Percentiles rank a stretch among this genome's conserved stretches.
These are phyloP conservation scores for Funneliformis geosporum DNA, from an alignment of 192 early-diverging fungal species.

Conservation along the genomic window DNA sequence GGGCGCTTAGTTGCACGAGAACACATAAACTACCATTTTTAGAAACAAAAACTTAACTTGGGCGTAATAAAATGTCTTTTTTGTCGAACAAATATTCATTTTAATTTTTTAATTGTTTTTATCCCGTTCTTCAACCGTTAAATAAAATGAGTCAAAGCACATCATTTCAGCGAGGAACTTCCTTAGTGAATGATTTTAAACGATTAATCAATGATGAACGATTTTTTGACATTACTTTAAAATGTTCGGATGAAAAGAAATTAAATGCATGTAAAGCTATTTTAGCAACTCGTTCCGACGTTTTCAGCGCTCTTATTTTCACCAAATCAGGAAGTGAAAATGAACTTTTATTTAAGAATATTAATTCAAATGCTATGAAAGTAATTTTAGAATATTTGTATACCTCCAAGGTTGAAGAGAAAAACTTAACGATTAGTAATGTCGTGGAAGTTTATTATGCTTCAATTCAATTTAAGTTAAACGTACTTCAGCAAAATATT, in stretches of 20 bases:
- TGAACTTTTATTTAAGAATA: background rate
- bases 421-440: background rate
- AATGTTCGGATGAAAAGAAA: background rate
- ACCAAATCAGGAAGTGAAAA: background rate
- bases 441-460: background rate
- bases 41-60: no score
- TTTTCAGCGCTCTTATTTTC: background rate
- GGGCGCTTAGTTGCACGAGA: no score
- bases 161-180: background rate
- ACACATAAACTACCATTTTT: no score
- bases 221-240: background rate
- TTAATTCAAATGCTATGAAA: slow-evolving; percentile 8
- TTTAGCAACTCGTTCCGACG: background rate
- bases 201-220: background rate
- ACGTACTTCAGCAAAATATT: background rate
- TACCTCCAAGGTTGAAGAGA: background rate
- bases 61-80: no score
- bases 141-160: background rate
- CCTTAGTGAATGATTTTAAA: background rate
- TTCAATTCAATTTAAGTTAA: background rate
- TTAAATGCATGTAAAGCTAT: background rate
- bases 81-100: no score
- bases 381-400: slow-evolving; percentile 11
- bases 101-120: no score
- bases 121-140: no score